Base-by-base conservation (phyloP, 2,329 filamentous ascomycete genomes). In the Fusarium armeniacum region DNA sequence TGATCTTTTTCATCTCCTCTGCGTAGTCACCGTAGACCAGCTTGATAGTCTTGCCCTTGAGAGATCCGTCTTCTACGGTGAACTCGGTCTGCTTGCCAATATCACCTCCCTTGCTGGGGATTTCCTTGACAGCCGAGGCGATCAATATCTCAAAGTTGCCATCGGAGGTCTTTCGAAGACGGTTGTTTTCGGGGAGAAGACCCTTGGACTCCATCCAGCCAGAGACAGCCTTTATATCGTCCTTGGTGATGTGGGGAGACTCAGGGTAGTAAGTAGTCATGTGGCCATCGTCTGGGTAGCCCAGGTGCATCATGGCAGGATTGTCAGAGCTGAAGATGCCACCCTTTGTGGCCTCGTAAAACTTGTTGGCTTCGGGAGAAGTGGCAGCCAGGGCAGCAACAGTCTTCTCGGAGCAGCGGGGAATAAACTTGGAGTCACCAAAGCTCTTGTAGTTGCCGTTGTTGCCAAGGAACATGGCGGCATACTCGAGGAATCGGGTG, bases 391-490 rank as follows among this genome's bases (percentile, higher is more conserved):
- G 83, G 64, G 90, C 86, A 52, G 87, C 85, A 63, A 94, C 86
- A 7, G 85, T 86, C 62, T 87, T 86, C 71, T 89, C 86, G 9
- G 85, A 83, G 75, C 91, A 88, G 72, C 92, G 86, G 3, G 93
- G 93, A 60, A 96, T 86, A 76, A 96, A 94, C 78, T 96, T 96
- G 74, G 90, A 88, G 79, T 96, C 92, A 44, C 93, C 93, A 75
- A 94, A 95, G 72, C 91, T 91, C 82, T 95, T 95, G 82, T 95
- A 96, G 80, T 96, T 96, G 68, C 93, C 92, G 66, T 85, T 86
- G 77, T 95, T 96, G 45, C 91, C 91, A 4, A 96, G 83, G 78
- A 96, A 94, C 79, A 93, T 91, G 32, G 87, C 89, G 10, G 91
- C 86, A 78, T 95, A 96, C 78, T 94, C 88, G 38, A 95, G 83